Base-by-base conservation (phyloP, 306 rosid species). In the Rosa persica region DNA sequence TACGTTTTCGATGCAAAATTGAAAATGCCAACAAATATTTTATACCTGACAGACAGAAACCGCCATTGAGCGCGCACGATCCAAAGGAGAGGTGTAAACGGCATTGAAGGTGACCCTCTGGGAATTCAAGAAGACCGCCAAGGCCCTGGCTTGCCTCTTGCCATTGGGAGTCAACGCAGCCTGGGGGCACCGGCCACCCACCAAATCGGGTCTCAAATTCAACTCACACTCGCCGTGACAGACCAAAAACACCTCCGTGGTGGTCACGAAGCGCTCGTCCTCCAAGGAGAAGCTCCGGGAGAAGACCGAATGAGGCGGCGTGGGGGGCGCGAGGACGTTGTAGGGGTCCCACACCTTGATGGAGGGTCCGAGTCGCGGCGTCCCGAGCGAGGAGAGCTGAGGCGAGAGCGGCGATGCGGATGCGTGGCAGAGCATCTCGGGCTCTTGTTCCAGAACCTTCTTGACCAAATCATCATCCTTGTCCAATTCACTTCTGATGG, bases 261-360 rank as follows among this genome's bases (percentile, higher is more conserved):
- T 87, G 76, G 77, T 82, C 49, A 30, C 4, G 20, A n/a, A 55
- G 30, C 89, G 89, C 30, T 90, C 98, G n/a, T 65, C 87, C 22
- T 79, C 90, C 80, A 81, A 74, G 12, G 89, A 88, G 86, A 85
- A 90, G 87, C 86, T 87, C 49, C 93, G 81, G 17, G 89, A 83
- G 76, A 93, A 87, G n/a, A 61, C 70, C 0, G 90, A 79, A 17
- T 85, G 64, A 1, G 91, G 88, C 5, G 86, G 94, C 43, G 93
- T 83, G 0, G 91, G 89, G 6, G 94, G 98, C 0, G 93, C 90
- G 12, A 94, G 83, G 30, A 95, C 97, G 58, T 93, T 95, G 86
- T 95, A 95, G 9, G 99, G 98, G 73, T 95, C 99, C 97, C 97
- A 95, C n/a, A 95, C 98, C 86, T 95, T 93, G 83, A 91, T 93